Evolutionary conservation across 2,329 filamentous ascomycete species (phyloP).

Genomic region (Trichoderma cornu-damae): DNA sequence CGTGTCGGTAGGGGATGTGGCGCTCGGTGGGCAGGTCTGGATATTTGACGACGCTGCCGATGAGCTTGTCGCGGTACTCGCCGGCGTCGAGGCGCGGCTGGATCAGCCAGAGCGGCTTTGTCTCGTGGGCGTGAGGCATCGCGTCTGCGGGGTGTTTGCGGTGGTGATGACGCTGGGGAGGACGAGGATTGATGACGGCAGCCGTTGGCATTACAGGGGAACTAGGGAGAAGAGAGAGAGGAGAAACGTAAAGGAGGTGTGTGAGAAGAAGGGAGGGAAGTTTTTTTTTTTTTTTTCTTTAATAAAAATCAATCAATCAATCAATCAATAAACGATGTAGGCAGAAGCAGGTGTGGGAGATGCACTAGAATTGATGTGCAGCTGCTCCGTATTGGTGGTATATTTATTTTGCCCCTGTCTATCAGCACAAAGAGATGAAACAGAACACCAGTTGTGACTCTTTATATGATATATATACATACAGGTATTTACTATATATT

Average conservation of each 20-base stretch:
- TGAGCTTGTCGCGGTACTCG: slow-evolving; percentile 29
- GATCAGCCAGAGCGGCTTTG: slow-evolving; percentile 29
- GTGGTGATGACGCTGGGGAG: neutral
- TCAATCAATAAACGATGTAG: neutral
- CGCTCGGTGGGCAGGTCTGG: slow-evolving; percentile 27
- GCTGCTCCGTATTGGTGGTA: neutral
- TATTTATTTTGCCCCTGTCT: neutral
- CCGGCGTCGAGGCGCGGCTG: slow-evolving; percentile 27
- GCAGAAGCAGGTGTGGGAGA: neutral
- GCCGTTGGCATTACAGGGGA: slow-evolving; percentile 1
- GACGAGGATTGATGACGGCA: neutral
- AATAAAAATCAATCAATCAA: no score
- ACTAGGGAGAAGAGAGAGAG: neutral
- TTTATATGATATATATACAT: neutral
- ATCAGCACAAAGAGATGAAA: neutral
- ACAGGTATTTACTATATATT: no score
- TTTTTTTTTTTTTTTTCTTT: no score
- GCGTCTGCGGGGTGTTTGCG: neutral
- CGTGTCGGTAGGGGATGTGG: slow-evolving; percentile 24
- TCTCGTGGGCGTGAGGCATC: slow-evolving; percentile 20
- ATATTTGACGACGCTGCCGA: slow-evolving; percentile 30
- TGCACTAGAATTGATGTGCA: neutral
- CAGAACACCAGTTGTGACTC: neutral
- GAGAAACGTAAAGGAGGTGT: no score
- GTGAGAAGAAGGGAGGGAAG: neutral